Conservation (phyloP, 352 stramenopile genomes). For the Globisporangium nunn region DNA sequence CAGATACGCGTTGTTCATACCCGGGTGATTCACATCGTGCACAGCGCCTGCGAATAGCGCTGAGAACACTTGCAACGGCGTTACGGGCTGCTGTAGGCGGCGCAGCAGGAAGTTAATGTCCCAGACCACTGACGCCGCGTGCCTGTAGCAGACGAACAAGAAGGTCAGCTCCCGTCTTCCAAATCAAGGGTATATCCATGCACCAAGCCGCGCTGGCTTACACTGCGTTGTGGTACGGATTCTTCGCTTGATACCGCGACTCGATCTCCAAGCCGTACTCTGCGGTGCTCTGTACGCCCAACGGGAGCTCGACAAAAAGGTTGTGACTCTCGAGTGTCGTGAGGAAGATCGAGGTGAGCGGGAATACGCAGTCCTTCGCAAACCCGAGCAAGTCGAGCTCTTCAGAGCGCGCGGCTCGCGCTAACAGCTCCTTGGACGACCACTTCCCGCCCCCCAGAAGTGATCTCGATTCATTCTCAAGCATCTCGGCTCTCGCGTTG, state of each 20-base stretch:
- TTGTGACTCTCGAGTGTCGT: constrained; percentile 60
- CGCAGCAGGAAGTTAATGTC: constrained; percentile 65
- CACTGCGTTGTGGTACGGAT: constrained; percentile 76
- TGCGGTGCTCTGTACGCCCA: constrained; percentile 42
- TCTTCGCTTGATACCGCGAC: constrained; percentile 54
- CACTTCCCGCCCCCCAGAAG: constrained; percentile 18
- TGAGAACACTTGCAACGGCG: constrained; percentile 55
- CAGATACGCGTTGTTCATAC: constrained; percentile 90
- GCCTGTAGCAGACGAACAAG: constrained; percentile 17
- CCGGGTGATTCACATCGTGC: constrained; percentile 91
- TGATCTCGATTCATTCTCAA: neutral
- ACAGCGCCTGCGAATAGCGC: constrained; percentile 85
- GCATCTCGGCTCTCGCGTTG: neutral
- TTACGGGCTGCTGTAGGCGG: constrained; percentile 27
- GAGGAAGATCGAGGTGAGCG: constrained; percentile 56
- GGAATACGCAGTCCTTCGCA: constrained; percentile 30
- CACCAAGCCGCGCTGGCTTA: constrained; percentile 17
- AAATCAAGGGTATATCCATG: neutral
- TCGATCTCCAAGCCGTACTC: constrained; percentile 66
- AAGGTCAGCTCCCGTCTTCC: constrained; percentile 1
- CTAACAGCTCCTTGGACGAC: constrained; percentile 34
- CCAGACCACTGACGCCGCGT: constrained; percentile 66
- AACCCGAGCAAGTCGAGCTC: constrained; percentile 53
- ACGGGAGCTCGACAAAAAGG: constrained; percentile 43
- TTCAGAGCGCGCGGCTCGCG: constrained; percentile 21